Base-by-base conservation (phyloP, 116 monocot genomes). In the Posidonia oceanica region DNA sequence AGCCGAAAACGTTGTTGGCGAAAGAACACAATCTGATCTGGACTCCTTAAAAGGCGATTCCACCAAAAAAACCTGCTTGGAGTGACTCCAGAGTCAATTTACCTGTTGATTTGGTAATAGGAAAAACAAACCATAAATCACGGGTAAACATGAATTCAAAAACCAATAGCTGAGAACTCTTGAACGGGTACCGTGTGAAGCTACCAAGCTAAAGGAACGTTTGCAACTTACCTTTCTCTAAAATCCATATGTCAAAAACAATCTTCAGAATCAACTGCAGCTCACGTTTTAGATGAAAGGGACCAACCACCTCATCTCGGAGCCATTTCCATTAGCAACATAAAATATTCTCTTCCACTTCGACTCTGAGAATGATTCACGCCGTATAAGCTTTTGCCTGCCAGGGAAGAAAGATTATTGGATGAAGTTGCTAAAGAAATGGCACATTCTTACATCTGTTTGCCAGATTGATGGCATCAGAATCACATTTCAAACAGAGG, bases 271-370 rank as follows among this genome's bases (percentile, higher is more conserved):
- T 17, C 54, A 40, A 41, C 52, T 20, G 36, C 14, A 17, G 54
- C 29, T 51, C 48, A 3, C 54, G 11, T 51, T 11, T 48, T 61
- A 82, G 44, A 93, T 76, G 64, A 98, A 98, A 61, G 98, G 81
- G 75, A 85, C 85, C 77, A 98, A 68, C 87, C 85, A 98, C 15
- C 98, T 77, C 90, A 98, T 90, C 64, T 98, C 98, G 23, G 83
- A 80, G 12, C 93, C 98, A 75, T 98, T 98, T 77, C 98, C 98
- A 69, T 93, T 98, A 54, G 98, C 82, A 53, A 98, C 72, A 56
- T 85, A 93, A 76, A 84, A 98, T 48, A 93, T 82, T 78, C 82
- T 98, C 71, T 86, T 93, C 98, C 93, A 93, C 52, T 78, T 90
- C 21, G 93, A 93, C 39, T 92, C 93, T 39, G 90, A 82, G 75